phyloP scores from a whole-genome alignment of 768 basidiomycete genomes.

The Pleurotus platypus region DNA sequence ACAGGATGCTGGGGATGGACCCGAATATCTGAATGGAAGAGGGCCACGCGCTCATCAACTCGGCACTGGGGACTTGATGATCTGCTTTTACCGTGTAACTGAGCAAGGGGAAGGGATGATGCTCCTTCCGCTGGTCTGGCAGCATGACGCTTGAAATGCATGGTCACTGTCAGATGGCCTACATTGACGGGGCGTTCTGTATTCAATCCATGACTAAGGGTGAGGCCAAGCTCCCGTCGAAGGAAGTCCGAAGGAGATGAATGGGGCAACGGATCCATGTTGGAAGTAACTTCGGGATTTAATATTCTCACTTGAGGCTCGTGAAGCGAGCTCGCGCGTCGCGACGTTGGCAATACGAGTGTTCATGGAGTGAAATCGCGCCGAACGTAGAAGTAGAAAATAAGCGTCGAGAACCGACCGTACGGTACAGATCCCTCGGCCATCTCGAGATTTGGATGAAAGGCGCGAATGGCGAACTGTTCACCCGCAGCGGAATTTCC shows the following conservation, averaged over 20 bases:
- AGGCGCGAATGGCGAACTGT: background rate
- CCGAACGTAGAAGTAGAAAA: background rate
- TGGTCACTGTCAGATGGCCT: background rate
- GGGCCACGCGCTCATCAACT: background rate
- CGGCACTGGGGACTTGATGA: background rate
- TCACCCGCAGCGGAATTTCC: background rate
- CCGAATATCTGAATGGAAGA: background rate
- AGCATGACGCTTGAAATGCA: background rate
- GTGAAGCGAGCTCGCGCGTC: background rate
- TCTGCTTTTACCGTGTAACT: too few species aligned
- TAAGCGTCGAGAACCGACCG: background rate
- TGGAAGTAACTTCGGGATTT: constrained; percentile 2
- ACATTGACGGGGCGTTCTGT: background rate
- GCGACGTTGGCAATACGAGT: background rate
- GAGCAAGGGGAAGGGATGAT: background rate
- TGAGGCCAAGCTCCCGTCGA: background rate
- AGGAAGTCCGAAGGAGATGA: background rate
- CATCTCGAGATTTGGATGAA: background rate
- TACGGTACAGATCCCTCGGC: too few species aligned
- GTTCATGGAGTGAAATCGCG: background rate
- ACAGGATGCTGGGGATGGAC: background rate
- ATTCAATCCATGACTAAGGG: background rate
- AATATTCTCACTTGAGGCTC: background rate
- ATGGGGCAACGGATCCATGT: background rate
- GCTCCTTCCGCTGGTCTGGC: background rate